phyloP scores from a whole-genome alignment of 768 basidiomycete species.

The Tulasnella sp. region DNA sequence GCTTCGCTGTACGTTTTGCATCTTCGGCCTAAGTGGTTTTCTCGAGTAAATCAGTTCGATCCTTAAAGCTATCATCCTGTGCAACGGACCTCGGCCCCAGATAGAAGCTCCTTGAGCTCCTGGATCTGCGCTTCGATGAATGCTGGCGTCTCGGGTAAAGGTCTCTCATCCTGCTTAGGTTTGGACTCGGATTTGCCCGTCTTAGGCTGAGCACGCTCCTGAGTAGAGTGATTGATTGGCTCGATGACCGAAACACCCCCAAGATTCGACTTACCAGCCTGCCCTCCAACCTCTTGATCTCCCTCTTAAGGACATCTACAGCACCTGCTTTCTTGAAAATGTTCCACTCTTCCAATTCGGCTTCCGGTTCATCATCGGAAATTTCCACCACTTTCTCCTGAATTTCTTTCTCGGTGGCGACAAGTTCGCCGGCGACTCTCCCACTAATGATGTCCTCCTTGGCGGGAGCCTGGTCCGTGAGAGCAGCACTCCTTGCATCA shows the following conservation, averaged over 20 bases:
- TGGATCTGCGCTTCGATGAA: slow-evolving; percentile 72
- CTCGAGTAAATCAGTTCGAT: not conserved
- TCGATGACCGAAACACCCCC: not conserved
- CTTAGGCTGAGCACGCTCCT: slow-evolving; percentile 75
- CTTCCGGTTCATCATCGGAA: slow-evolving; percentile 42
- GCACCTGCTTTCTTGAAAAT: slow-evolving; percentile 63
- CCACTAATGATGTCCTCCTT: slow-evolving; percentile 49
- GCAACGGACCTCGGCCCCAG: slow-evolving; percentile 70
- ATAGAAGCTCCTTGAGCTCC: slow-evolving; percentile 80
- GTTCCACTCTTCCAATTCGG: slow-evolving; percentile 36
- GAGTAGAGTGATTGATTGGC: not conserved
- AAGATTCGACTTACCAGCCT: slow-evolving; percentile 44
- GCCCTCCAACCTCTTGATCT: slow-evolving; percentile 46
- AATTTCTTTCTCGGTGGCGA: slow-evolving; percentile 19
- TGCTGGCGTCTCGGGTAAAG: slow-evolving; percentile 66
- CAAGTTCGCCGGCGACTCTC: slow-evolving; percentile 46
- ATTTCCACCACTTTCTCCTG: slow-evolving; percentile 28
- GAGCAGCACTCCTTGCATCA: slow-evolving; percentile 47
- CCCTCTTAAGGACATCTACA: slow-evolving; percentile 67
- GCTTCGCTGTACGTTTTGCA: slow-evolving; percentile 11
- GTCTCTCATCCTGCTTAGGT: slow-evolving; percentile 85
- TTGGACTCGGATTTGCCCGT: slow-evolving; percentile 62
- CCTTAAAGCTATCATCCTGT: not conserved
- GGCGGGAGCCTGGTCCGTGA: slow-evolving; percentile 52
- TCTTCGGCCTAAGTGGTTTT: slow-evolving; percentile 7